These are phyloP conservation scores for Aphanomyces astaci DNA, from an alignment of 352 stramenopile genomes.

Conservation along the genomic window DNA sequence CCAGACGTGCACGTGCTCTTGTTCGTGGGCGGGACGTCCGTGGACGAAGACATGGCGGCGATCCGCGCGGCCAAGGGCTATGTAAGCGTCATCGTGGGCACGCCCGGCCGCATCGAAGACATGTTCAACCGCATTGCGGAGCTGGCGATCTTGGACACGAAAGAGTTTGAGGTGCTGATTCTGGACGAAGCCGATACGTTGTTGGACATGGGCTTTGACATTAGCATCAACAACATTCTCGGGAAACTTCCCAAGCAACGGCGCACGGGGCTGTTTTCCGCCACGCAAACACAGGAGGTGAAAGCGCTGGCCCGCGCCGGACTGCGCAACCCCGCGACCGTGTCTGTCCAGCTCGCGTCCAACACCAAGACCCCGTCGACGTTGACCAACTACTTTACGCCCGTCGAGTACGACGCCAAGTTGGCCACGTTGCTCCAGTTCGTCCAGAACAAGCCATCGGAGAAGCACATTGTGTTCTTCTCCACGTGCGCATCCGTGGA, in stretches of 20 bases:
- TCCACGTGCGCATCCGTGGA: conserved; percentile 98
- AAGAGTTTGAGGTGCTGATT: conserved; percentile 96
- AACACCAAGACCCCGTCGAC: conserved; percentile 74
- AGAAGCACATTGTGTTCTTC: conserved; percentile 98
- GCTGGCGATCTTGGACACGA: conserved; percentile 66
- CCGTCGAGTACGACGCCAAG: conserved; percentile 91
- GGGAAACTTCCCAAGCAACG: conserved; percentile 94
- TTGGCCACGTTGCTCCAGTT: conserved; percentile 90
- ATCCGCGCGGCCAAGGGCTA: conserved; percentile 51
- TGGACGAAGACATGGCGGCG: conserved; percentile 73
- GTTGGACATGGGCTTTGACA: conserved; percentile 96
- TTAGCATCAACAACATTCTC: conserved; percentile 94
- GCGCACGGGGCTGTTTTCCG: conserved; percentile 89
- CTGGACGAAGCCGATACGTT: conserved; percentile 99
- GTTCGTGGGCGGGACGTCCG: conserved; percentile 85
- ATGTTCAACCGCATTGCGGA: conserved; percentile 78
- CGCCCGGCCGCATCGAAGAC: conserved; percentile 77
- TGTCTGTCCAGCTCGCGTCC: conserved; percentile 92
- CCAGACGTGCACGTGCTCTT: conserved; percentile 70
- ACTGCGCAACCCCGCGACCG: conserved; percentile 96
- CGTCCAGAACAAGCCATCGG: conserved; percentile 65
- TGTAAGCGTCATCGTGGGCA: conserved; percentile 73
- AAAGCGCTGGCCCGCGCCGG: conserved; percentile 92
- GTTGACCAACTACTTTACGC: conserved; percentile 92
- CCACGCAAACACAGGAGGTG: conserved; percentile 92